phyloP scores from a whole-genome alignment of 2,329 filamentous ascomycete species.

The Cryphonectria carpinicola region DNA sequence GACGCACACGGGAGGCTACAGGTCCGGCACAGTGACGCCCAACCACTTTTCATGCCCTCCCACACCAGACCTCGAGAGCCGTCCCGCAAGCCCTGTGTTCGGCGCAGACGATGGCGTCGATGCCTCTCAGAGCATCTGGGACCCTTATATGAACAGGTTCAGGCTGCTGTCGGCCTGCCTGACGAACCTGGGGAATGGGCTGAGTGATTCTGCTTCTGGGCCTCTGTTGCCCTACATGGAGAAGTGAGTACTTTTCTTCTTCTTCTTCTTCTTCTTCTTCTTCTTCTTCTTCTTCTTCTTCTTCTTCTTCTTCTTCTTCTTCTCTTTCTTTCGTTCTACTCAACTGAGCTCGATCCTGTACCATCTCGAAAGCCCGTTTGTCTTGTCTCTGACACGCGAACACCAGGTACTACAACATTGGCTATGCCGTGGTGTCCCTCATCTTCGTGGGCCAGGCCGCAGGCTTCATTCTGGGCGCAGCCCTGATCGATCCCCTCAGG shows the following conservation, averaged over 20 bases:
- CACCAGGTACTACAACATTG: slow-evolving; percentile 67
- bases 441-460: slow-evolving; percentile 80
- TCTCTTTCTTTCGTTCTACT: too few relatives aligned
- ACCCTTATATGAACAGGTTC: slow-evolving; percentile 71
- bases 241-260: slow-evolving; percentile 43
- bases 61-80: slow-evolving; percentile 53
- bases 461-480: slow-evolving; percentile 76
- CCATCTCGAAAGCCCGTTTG: not conserved
- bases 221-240: slow-evolving; percentile 84
- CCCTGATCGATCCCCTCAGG: slow-evolving; percentile 67
- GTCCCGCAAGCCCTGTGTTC: slow-evolving; percentile 49
- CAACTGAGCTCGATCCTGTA: not conserved
- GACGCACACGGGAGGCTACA: slow-evolving; percentile 3
- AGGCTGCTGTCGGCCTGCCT: slow-evolving; percentile 67
- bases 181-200: slow-evolving; percentile 69
- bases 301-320: too few relatives aligned
- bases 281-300: too few relatives aligned
- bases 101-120: slow-evolving; percentile 44
- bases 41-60: slow-evolving; percentile 3
- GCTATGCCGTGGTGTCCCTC: slow-evolving; percentile 77
- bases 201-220: slow-evolving; percentile 77
- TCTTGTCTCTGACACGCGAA: slow-evolving; percentile 16
- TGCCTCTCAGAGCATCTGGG: slow-evolving; percentile 59
- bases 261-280: too few relatives aligned
- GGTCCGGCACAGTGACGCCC: slow-evolving; percentile 8